Conservation (phyloP, 1,139 yeast genomes). For the Hemisphaericaspora xylofermentans region DNA sequence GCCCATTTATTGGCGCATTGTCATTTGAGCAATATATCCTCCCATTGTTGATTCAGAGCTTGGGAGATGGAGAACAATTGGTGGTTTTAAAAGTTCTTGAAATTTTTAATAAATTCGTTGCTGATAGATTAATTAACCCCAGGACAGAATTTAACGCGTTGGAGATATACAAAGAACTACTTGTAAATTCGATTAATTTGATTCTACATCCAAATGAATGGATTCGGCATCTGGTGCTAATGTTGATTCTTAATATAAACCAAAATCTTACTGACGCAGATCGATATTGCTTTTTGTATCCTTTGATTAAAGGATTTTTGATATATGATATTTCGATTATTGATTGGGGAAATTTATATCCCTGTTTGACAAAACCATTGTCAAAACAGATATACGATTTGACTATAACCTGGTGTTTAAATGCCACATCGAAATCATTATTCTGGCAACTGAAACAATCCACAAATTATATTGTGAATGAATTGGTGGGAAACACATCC, state of each 20-base stretch:
- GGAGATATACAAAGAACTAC: slow-evolving; percentile 39
- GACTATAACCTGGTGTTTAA: slow-evolving; percentile 70
- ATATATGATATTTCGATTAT: slow-evolving; percentile 72
- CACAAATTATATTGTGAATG: slow-evolving; percentile 6
- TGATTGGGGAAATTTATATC: slow-evolving; percentile 61
- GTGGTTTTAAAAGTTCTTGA: slow-evolving; percentile 77
- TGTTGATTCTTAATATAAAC: slow-evolving; percentile 61
- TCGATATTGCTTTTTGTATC: slow-evolving; percentile 76
- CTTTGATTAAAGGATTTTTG: slow-evolving; percentile 74
- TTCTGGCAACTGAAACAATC: slow-evolving; percentile 58
- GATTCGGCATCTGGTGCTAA: slow-evolving; percentile 70
- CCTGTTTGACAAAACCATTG: slow-evolving; percentile 65
- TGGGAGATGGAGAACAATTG: slow-evolving; percentile 79
- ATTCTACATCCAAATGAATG: slow-evolving; percentile 85
- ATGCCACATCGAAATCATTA: slow-evolving; percentile 58
- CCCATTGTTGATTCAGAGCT: slow-evolving; percentile 79
- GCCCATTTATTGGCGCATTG: slow-evolving; percentile 76
- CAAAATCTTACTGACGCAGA: slow-evolving; percentile 72
- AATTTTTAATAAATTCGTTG: slow-evolving; percentile 48
- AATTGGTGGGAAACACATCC: slow-evolving; percentile 7
- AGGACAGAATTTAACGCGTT: slow-evolving; percentile 40
- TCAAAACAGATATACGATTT: slow-evolving; percentile 65
- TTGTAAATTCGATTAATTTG: slow-evolving; percentile 29
- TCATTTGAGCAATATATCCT: slow-evolving; percentile 85
- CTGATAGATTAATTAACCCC: slow-evolving; percentile 35